Evolutionary conservation across 768 basidiomycete species (phyloP), one percentile per base, ranked within the genome.

Genomic region (Kondoa malvinella): DNA sequence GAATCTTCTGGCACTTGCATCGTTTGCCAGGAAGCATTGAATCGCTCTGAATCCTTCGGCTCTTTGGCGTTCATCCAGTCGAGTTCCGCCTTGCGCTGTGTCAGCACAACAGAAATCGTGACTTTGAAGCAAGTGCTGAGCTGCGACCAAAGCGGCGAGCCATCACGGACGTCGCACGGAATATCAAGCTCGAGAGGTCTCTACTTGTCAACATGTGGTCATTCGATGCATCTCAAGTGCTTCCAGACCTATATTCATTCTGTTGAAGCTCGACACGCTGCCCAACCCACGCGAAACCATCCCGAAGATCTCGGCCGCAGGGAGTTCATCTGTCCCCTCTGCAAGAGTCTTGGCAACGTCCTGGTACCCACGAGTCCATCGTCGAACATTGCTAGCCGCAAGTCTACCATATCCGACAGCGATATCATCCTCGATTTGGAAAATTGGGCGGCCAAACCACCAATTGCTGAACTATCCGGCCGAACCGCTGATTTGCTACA

Each of bases 151-250:
- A 66, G 80, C 86, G 2, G 77, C 94, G 61, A 8, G n/a, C 14
- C 17, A 31, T n/a, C 14, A 31, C 58, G 8, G 56, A 66, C 34
- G 72, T 72, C 1, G 26, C 61, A 4, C 63, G 68, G 31, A 70
- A 71, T 63, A 31, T 56, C 1, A 26, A 33, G 15, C 68, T 66
- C 56, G 66, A 67, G 34, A 71, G 72, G 74, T 16, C 80, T 96
- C 15, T 82, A 92, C 74, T 79, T 86, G 12, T 91, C 92, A 0
- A 86, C 90, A 50, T 97, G 94, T 77, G 90, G 86, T 33, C 95
- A 97, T 75, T 84, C 92, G 82, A 97, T 99, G 92, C 95, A 99
- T 78, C 78, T 92, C 70, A 84, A 87, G 56, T 97, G 95, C 77
- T 94, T 96, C 80, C 86, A 87, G 62, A 86, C 86, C 1, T 97